Percentiles rank a stretch among this genome's conserved stretches.
Conservation (phyloP, 1,139 yeast genomes). For the Torulaspora globosa region DNA sequence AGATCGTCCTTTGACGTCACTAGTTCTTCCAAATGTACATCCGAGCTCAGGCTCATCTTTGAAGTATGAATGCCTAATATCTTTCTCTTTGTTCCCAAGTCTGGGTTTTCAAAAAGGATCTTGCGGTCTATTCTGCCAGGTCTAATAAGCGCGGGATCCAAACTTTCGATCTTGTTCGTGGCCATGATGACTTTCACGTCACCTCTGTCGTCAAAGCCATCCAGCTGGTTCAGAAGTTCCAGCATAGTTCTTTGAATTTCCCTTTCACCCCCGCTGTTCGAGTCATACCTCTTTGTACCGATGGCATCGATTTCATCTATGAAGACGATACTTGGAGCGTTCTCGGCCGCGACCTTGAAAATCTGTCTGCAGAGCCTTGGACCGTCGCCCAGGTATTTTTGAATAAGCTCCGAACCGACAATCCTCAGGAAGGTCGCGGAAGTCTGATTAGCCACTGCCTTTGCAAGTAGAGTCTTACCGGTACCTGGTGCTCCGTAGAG, state of each 20-base stretch:
- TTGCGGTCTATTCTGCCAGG: constrained; percentile 99
- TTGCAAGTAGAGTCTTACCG: constrained; percentile 93
- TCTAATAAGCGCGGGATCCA: constrained; percentile 96
- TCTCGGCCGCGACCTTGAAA: constrained; percentile 94
- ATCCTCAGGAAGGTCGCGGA: constrained; percentile 94
- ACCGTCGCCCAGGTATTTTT: constrained; percentile 96
- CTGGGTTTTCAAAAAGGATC: constrained; percentile 94
- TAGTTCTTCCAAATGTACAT: constrained; percentile 84
- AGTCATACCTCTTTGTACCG: constrained; percentile 95
- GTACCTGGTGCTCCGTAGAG: constrained; percentile 99
- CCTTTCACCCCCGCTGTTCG: constrained; percentile 94
- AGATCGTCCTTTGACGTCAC: constrained; percentile 91
- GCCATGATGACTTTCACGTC: constrained; percentile 99
- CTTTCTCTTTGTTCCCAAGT: constrained; percentile 86
- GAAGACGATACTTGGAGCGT: constrained; percentile 96
- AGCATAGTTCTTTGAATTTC: constrained; percentile 98
- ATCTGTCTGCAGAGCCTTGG: constrained; percentile 92
- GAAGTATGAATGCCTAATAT: constrained; percentile 90
- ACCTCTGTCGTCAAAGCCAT: constrained; percentile 97
- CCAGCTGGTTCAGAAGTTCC: constrained; percentile 92
- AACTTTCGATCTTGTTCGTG: constrained; percentile 88
- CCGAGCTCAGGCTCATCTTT: constrained; percentile 85
- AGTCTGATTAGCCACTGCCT: constrained; percentile 98
- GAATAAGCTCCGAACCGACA: constrained; percentile 95
- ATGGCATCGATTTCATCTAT: constrained; percentile 99